These are phyloP conservation scores for Aspergillus sp. DNA, from an alignment of 2,329 filamentous ascomycete genomes.

Conservation along the genomic window DNA sequence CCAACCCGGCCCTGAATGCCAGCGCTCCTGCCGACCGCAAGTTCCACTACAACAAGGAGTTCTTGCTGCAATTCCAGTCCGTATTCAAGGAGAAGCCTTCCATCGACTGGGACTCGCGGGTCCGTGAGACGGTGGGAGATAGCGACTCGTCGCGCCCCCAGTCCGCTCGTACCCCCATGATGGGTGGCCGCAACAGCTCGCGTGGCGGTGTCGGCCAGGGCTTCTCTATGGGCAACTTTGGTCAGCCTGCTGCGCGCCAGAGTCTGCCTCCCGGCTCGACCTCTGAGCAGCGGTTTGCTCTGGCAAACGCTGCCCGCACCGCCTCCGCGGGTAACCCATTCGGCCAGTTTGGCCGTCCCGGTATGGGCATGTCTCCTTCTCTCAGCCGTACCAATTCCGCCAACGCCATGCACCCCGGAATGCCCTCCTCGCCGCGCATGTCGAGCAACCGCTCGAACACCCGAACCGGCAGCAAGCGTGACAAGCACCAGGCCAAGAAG, in stretches of 20 bases:
- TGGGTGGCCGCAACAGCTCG: conserved; percentile 52
- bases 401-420: conserved; percentile 51
- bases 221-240: conserved; percentile 72
- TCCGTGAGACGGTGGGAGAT: conserved; percentile 82
- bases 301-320: conserved; percentile 54
- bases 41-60: conserved; percentile 94
- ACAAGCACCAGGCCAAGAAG: conserved; percentile 56
- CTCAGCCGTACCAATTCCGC: conserved; percentile 66
- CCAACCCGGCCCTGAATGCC: conserved; percentile 85
- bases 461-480: conserved; percentile 51
- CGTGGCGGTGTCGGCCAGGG: conserved; percentile 53
- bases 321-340: conserved; percentile 54
- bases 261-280: conserved; percentile 74
- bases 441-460: conserved; percentile 60
- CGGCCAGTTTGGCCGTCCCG: conserved; percentile 61
- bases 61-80: conserved; percentile 92
- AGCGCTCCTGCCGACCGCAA: conserved; percentile 69
- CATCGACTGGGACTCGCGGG: conserved; percentile 84
- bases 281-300: conserved; percentile 71
- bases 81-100: conserved; percentile 98
- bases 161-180: conserved; percentile 51
- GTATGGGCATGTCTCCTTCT: conserved; percentile 60
- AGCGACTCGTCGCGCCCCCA: conserved; percentile 63
- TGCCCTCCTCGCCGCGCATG: conserved; percentile 71
- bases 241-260: conserved; percentile 46